Evolutionary conservation across 1,284 basidiomycete genomes (phyloP), one percentile per base, ranked within the genome.

Genomic region (Sutorius eximius): DNA sequence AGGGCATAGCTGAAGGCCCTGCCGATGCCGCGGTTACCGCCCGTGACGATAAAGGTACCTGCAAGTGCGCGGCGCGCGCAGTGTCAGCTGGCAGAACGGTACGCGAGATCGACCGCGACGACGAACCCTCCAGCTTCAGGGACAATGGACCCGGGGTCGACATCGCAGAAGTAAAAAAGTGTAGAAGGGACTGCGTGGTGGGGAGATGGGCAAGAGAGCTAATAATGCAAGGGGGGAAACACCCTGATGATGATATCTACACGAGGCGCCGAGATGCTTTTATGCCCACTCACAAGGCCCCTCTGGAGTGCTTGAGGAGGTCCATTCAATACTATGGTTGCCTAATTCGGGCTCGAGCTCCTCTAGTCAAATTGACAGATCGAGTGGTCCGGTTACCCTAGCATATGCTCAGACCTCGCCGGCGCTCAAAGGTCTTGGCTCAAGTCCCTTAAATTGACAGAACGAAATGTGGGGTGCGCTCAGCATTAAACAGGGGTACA

Each of bases 21-120:
- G 4, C 81, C 81, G 48, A 82, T 79, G 40, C 80, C 79, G 22
- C 71, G 66, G 49, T 71, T 74, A 3, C 79, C 79, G 7, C 76
- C 78, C 0, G 76, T 77, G 29, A 74, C 68, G 4, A 75, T 62
- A 42, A 68, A 56, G 30, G 65, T 67, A 0, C 60, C 65, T 64
- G 16, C 20, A 42, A 3, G 20, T 27, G 24, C 8, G 11, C 10
- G 3, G 24, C 10, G 13, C 12, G 3, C 5, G 18, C 12, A 15
- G 4, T 3, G 12, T 46, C 15, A 53, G 15, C 16, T 22, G n/a
- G 1, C 22, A 3, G 24, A 5, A 6, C 13, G 3, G 33, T 18
- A 6, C 12, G 9, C 9, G 2, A 22, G 20, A 5, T 7, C 8
- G 22, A 22, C 1, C 3, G 40, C 7, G 12, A 10, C 4, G 11